Conservation (phyloP, 2,329 filamentous ascomycete genomes). For the Iodosphaeria phyllophila region DNA sequence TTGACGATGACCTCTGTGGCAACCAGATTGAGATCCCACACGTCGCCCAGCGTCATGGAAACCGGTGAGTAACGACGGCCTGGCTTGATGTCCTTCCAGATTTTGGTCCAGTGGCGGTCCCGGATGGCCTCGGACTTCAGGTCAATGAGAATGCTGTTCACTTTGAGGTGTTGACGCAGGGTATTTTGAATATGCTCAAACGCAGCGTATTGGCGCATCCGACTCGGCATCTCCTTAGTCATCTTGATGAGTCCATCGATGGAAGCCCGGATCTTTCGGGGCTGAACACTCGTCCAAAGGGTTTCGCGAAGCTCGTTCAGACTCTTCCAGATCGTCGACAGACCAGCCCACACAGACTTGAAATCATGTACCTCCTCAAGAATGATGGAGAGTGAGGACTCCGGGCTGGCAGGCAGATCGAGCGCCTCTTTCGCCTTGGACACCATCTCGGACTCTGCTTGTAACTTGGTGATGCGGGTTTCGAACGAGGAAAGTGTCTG, state of each 20-base stretch:
- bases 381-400: conserved; percentile 67
- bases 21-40: conserved; percentile 89
- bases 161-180: conserved; percentile 73
- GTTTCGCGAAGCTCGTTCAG: conserved; percentile 84
- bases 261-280: conserved; percentile 74
- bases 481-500: conserved; percentile 70
- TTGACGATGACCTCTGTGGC: conserved; percentile 76
- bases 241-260: conserved; percentile 90
- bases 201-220: conserved; percentile 98
- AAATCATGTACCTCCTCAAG: conserved; percentile 97
- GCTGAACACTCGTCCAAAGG: conserved; percentile 89
- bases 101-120: conserved; percentile 93
- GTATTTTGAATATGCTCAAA: conserved; percentile 96
- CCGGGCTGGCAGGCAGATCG: conserved; percentile 62
- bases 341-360: conserved; percentile 91
- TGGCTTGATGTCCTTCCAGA: conserved; percentile 88
- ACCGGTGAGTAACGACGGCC: conserved; percentile 86
- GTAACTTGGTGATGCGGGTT: conserved; percentile 63
- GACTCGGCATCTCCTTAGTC: conserved; percentile 97
- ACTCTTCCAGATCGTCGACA: conserved; percentile 93
- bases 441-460: conserved; percentile 82
- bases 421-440: conserved; percentile 93
- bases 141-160: conserved; percentile 73
- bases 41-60: conserved; percentile 91
- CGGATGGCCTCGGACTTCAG: conserved; percentile 93